A percentile compares a stretch with the other conserved stretches of the same genome.
Evolutionary conservation across 768 basidiomycete genomes (phyloP).

Genomic region (Boletus edulis): DNA sequence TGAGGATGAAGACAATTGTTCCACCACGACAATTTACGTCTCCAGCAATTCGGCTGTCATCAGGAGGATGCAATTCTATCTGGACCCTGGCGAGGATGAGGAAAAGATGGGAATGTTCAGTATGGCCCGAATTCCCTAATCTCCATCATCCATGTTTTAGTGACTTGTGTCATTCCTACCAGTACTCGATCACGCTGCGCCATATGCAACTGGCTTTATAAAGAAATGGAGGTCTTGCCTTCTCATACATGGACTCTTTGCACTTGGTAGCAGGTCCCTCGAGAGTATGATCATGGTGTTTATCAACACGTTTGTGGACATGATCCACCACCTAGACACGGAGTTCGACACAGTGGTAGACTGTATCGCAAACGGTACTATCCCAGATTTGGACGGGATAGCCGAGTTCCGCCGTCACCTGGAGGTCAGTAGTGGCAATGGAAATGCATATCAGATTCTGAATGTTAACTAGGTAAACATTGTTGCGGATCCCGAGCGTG

Average conservation of each 20-base stretch:
- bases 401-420: neutral
- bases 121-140: neutral
- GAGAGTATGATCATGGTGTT: slow-evolving; percentile 2
- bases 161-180: neutral
- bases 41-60: too few relatives aligned
- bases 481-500: slow-evolving; percentile 5
- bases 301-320: slow-evolving; percentile 9
- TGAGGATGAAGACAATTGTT: neutral
- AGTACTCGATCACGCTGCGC: slow-evolving; percentile 6
- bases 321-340: slow-evolving; percentile 6
- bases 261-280: neutral
- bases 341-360: slow-evolving; percentile 10
- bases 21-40: neutral
- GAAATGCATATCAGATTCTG: neutral
- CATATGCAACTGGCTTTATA: slow-evolving; percentile 1
- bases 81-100: slow-evolving; percentile 2
- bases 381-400: slow-evolving; percentile 2
- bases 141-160: neutral
- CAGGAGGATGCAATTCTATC: neutral
- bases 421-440: neutral
- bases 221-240: slow-evolving; percentile 9
- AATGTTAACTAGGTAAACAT: neutral
- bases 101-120: slow-evolving; percentile 9
- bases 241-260: slow-evolving; percentile 6
- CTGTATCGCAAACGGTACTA: slow-evolving; percentile 10